phyloP scores from a whole-genome alignment of 139 green algal species.

The Penium margaritaceum region DNA sequence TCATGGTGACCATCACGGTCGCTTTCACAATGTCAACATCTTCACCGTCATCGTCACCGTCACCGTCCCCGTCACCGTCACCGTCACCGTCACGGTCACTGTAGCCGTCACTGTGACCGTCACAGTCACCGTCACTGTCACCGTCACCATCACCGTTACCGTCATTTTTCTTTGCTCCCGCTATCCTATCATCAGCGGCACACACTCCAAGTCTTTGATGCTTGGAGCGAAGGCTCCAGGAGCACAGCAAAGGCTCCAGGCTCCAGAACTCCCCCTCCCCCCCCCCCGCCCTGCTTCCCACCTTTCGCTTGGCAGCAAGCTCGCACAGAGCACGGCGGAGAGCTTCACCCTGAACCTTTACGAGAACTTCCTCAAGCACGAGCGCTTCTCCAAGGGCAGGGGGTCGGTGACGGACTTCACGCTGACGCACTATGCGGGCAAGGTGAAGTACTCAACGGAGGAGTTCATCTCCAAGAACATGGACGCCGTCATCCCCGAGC shows the following conservation, averaged over 20 bases:
- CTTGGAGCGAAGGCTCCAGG: too few species aligned
- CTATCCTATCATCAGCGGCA: not conserved
- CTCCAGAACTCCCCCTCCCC: not conserved
- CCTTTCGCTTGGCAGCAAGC: too few species aligned
- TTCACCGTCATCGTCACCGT: too few species aligned
- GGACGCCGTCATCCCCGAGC: constrained; percentile 91
- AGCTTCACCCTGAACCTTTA: constrained; percentile 16
- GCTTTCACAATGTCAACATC: too few species aligned
- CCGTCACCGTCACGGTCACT: too few species aligned
- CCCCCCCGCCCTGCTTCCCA: not conserved
- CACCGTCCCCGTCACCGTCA: too few species aligned
- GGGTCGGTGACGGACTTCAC: constrained; percentile 26
- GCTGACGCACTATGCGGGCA: constrained; percentile 33
- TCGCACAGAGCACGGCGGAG: constrained; percentile 17
- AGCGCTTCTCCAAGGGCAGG: constrained; percentile 34
- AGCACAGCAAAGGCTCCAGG: too few species aligned
- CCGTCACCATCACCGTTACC: not conserved
- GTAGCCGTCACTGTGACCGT: not conserved
- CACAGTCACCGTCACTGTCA: not conserved
- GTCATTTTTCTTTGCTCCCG: not conserved
- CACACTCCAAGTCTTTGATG: not conserved
- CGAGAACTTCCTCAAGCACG: constrained; percentile 6
- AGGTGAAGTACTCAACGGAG: constrained; percentile 49
- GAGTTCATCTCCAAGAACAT: constrained; percentile 66
- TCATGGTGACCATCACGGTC: too few species aligned